Conservation (phyloP, 73 alveolate species). For the Paramecium sonneborni region DNA sequence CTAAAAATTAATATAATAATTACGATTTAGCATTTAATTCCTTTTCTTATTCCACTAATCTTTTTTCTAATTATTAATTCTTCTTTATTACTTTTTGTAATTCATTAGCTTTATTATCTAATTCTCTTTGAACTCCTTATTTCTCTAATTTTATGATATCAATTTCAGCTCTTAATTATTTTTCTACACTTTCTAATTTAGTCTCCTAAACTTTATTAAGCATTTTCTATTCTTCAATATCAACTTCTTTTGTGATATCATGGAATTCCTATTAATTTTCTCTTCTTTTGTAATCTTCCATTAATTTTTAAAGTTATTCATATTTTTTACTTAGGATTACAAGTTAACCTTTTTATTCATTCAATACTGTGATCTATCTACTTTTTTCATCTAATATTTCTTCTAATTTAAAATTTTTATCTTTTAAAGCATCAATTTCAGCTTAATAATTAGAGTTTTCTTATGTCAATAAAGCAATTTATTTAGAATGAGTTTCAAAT, state of each 20-base stretch:
- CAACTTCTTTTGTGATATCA: slow-evolving; percentile 50
- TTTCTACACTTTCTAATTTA: slow-evolving; percentile 33
- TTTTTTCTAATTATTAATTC: background rate
- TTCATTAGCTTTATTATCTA: background rate
- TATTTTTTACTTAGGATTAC: slow-evolving; percentile 53
- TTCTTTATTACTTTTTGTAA: background rate
- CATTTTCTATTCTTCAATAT: slow-evolving; percentile 20
- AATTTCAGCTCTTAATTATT: slow-evolving; percentile 47
- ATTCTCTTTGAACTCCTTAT: background rate
- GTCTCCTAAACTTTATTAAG: background rate
- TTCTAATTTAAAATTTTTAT: slow-evolving; percentile 5
- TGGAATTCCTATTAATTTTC: slow-evolving; percentile 8
- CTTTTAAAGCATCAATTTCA: slow-evolving; percentile 35
- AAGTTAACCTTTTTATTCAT: slow-evolving; percentile 22
- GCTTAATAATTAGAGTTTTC: background rate
- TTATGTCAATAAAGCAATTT: background rate
- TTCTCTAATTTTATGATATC: slow-evolving; percentile 43
- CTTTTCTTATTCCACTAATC: background rate
- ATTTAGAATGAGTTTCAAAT: background rate
- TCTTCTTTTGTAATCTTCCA: slow-evolving; percentile 25
- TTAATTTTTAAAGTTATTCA: slow-evolving; percentile 35
- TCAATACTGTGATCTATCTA: slow-evolving; percentile 34
- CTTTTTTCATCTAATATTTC: slow-evolving; percentile 49
- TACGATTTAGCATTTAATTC: slow-evolving; percentile 29
- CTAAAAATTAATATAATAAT: background rate